A percentile compares a stretch with the other conserved stretches of the same genome.
Evolutionary conservation across 1,284 basidiomycete genomes (phyloP).

Genomic region (Leccinum fuscescens): DNA sequence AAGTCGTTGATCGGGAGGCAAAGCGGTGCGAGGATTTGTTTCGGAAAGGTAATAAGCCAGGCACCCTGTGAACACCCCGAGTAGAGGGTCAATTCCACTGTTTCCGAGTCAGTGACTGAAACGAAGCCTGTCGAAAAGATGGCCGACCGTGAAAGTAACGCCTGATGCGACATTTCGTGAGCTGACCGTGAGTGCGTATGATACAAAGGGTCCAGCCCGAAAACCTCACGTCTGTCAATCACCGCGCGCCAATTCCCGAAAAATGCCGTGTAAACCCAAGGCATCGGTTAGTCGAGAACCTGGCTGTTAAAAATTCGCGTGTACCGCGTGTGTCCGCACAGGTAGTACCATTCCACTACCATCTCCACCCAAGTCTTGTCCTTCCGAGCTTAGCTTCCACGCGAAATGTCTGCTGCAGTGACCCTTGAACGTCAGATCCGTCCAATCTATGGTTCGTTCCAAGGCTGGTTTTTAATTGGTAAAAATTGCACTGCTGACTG

Average conservation of each 20-base stretch:
- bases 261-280: slow-evolving; percentile 29
- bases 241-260: slow-evolving; percentile 18
- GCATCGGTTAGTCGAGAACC: slow-evolving; percentile 25
- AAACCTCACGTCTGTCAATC: slow-evolving; percentile 13
- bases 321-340: slow-evolving; percentile 7
- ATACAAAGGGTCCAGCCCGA: neutral
- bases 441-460: slow-evolving; percentile 68
- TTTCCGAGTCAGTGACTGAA: slow-evolving; percentile 5
- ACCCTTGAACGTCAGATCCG: slow-evolving; percentile 76
- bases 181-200: slow-evolving; percentile 1
- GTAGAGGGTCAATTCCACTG: slow-evolving; percentile 67
- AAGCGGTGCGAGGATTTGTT: slow-evolving; percentile 76
- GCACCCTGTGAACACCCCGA: slow-evolving; percentile 80
- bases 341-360: slow-evolving; percentile 1
- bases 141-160: slow-evolving; percentile 53
- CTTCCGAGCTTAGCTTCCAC: neutral
- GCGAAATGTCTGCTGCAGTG: slow-evolving; percentile 40
- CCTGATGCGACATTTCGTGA: slow-evolving; percentile 26
- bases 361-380: neutral
- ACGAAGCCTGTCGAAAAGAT: neutral
- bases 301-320: slow-evolving; percentile 28
- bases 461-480: neutral
- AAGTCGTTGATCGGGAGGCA: slow-evolving; percentile 65
- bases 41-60: slow-evolving; percentile 85
- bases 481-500: slow-evolving; percentile 9